Conservation (phyloP, 2,329 filamentous ascomycete genomes). For the Xylaria sp. region DNA sequence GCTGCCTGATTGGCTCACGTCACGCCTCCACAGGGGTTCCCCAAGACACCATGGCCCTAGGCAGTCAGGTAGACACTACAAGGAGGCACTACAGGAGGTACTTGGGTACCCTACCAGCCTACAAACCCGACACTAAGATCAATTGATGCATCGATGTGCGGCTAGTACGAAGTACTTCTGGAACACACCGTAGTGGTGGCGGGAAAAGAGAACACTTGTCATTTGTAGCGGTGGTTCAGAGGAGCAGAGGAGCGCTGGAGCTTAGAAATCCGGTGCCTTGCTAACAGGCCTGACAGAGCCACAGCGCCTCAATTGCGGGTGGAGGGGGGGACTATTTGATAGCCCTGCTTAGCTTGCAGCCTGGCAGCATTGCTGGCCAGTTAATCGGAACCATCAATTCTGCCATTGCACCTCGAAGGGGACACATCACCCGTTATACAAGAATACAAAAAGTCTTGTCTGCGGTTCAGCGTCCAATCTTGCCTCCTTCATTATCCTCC, state of each 20-base stretch:
- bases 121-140: no score
- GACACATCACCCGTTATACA: conserved; percentile 27
- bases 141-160: no score
- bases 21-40: conserved; percentile 16
- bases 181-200: conserved; percentile 5
- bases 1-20: not conserved
- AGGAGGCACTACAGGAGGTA: no score
- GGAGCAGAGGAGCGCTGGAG: conserved; percentile 13
- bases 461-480: conserved; percentile 11
- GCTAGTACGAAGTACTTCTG: not conserved
- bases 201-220: conserved; percentile 36
- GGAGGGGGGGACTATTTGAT: conserved; percentile 19
- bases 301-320: conserved; percentile 11
- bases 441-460: conserved; percentile 23
- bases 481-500: conserved; percentile 2
- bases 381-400: conserved; percentile 31
- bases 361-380: conserved; percentile 28
- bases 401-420: conserved; percentile 14
- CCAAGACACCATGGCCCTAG: conserved; percentile 6
- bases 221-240: conserved; percentile 13
- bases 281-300: conserved; percentile 18
- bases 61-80: no score
- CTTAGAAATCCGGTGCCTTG: conserved; percentile 7
- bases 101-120: no score
- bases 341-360: conserved; percentile 27